phyloP scores from a whole-genome alignment of 2,329 filamentous ascomycete genomes.

The Waltergamsia citrina region DNA sequence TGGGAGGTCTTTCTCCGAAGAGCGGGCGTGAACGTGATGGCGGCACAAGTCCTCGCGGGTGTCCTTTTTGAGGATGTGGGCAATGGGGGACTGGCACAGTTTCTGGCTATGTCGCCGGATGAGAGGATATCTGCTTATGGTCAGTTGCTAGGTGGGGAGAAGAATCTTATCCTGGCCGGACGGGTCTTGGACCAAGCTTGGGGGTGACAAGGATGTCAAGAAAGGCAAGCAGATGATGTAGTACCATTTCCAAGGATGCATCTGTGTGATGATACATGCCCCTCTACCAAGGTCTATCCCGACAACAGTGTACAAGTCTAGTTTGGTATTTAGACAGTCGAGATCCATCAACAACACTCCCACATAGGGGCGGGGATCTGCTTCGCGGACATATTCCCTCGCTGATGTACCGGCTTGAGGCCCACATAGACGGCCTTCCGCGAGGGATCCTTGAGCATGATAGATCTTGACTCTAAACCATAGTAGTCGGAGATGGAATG shows the following conservation, averaged over 20 bases:
- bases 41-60: conserved; percentile 21
- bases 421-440: conserved; percentile 78
- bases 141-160: conserved; percentile 15
- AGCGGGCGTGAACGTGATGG: conserved; percentile 25
- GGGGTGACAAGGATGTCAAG: conserved; percentile 2
- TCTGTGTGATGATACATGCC: no score
- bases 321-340: neutral
- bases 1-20: conserved; percentile 26
- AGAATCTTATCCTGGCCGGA: conserved; percentile 10
- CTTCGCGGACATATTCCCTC: conserved; percentile 12
- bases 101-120: conserved; percentile 17
- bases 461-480: conserved; percentile 73
- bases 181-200: conserved; percentile 4
- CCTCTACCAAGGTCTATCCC: neutral
- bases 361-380: conserved; percentile 53
- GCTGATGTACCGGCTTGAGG: conserved; percentile 39
- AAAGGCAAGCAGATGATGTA: no score
- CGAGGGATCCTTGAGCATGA: conserved; percentile 61
- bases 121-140: conserved; percentile 15
- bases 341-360: conserved; percentile 40
- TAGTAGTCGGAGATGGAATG: conserved; percentile 92
- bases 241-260: no score
- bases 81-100: conserved; percentile 16
- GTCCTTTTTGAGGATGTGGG: conserved; percentile 14
- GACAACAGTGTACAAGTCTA: no score